Evolutionary conservation across 305 asterid species (phyloP).

Genomic region (Solanum hybrid): DNA sequence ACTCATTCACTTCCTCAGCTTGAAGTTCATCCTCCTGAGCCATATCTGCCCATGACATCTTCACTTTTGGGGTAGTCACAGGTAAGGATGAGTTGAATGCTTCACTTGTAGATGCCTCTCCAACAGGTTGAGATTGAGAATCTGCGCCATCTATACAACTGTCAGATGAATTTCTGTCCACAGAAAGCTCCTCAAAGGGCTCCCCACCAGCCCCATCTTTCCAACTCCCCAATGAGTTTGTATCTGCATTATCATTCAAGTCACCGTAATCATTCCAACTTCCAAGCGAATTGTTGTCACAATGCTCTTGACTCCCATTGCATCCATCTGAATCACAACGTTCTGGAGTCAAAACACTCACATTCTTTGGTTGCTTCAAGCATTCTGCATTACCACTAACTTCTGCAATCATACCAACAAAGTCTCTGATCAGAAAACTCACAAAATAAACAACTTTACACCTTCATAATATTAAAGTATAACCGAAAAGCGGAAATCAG

Average conservation of each 20-base stretch:
- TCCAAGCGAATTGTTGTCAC: constrained; percentile 37
- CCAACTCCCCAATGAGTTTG: constrained; percentile 61
- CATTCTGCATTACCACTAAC: constrained; percentile 6
- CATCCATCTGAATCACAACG: constrained; percentile 19
- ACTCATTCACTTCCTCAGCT: constrained; percentile 45
- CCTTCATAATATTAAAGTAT: neutral
- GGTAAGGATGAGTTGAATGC: constrained; percentile 23
- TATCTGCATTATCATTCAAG: constrained; percentile 34
- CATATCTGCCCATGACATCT: constrained; percentile 98
- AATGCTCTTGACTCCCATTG: constrained; percentile 28
- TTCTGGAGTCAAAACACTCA: constrained; percentile 23
- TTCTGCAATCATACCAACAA: constrained; percentile 14
- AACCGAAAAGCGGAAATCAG: neutral
- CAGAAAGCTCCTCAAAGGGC: constrained; percentile 19
- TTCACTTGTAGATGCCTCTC: constrained; percentile 30
- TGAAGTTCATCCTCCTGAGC: constrained; percentile 82
- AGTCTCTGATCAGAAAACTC: constrained; percentile 5
- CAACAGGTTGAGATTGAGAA: neutral
- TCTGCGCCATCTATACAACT: neutral
- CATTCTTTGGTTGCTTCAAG: constrained; percentile 16
- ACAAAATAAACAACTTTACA: neutral
- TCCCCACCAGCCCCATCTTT: constrained; percentile 49
- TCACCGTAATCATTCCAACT: constrained; percentile 33
- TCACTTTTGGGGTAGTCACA: constrained; percentile 27
- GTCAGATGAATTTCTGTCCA: neutral